Evolutionary conservation across 805 yeast genomes (phyloP), one percentile per base, ranked within the genome.

Genomic region (Huiozyma sinensis): DNA sequence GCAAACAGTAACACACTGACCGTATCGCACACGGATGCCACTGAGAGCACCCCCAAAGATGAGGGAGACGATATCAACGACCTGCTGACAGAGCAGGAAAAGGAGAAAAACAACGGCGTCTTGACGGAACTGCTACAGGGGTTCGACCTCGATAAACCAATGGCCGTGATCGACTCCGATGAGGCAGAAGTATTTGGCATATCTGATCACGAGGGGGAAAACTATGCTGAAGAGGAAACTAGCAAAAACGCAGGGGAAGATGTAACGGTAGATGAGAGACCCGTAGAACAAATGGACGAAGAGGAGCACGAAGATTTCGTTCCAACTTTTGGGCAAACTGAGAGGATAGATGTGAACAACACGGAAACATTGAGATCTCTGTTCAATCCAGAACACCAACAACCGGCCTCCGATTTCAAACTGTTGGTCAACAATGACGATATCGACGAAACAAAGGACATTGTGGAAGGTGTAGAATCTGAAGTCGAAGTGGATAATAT

Each of bases 351-450:
- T 11, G 56, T 57, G 2, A 66, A 71, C 43, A 71, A 70, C 44
- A 80, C 88, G 0, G 89, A 82, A 50, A 70, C 73, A 0, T 69
- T 83, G 41, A 74, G 90, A 57, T 63, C 75, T 0, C 65, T 83
- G 36, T 75, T 83, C 60, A 74, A 75, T 45, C 72, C 77, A 0
- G 43, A 47, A 8, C 42, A 46, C 8, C 36, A 27, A 1, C 24
- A 17, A 17, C 24, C 24, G 24, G 36, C n/a, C 30, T 30, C 11
- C 1, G 66, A 55, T 51, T 73, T 70, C 63, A 77, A 64, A 58
- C 65, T 64, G 6, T 64, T 66, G 28, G 72, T 68, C 17, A 71
- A 58, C 30, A 55, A 64, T 10, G 74, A 76, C 49, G 81, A 75
- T 45, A 69, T 72, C 35, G 80, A 71, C 38, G 32, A 39, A 33